Conservation (phyloP, 768 basidiomycete genomes). For the Suillus paluster region DNA sequence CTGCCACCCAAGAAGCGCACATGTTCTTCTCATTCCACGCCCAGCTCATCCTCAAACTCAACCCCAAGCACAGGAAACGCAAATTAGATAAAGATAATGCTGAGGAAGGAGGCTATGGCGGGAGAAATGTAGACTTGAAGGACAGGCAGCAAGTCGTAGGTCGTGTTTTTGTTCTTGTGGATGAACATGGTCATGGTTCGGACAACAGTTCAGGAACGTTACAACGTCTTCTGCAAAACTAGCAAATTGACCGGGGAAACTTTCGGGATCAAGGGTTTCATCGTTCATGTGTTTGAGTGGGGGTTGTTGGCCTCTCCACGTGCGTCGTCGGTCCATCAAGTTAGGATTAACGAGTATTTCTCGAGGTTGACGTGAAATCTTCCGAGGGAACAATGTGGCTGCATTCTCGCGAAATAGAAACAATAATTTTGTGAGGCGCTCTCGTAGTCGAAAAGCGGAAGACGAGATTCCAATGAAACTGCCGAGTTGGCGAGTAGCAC, state of each 20-base stretch:
- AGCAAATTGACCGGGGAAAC: slow-evolving; percentile 50
- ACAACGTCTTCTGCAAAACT: slow-evolving; percentile 52
- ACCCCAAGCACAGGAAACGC: no score
- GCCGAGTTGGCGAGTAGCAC: slow-evolving; percentile 57
- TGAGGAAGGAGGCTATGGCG: no score
- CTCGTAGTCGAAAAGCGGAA: slow-evolving; percentile 54
- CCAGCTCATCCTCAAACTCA: no score
- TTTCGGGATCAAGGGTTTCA: slow-evolving; percentile 51
- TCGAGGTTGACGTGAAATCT: slow-evolving; percentile 43
- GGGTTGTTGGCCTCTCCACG: slow-evolving; percentile 39
- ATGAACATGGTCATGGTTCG: no score
- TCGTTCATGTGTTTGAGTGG: slow-evolving; percentile 42
- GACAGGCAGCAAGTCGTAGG: no score
- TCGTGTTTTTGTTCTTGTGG: no score
- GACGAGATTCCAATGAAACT: slow-evolving; percentile 61
- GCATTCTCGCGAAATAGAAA: slow-evolving; percentile 60
- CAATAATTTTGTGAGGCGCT: slow-evolving; percentile 53
- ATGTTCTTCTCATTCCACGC: no score
- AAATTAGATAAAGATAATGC: no score
- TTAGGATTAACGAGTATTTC: slow-evolving; percentile 44
- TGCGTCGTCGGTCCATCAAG: slow-evolving; percentile 35
- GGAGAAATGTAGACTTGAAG: no score
- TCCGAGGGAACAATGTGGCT: slow-evolving; percentile 57
- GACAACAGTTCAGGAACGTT: slow-evolving; percentile 56
- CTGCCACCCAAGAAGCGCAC: no score